phyloP scores from a whole-genome alignment of 2,329 filamentous ascomycete genomes.

The Exserohilum turcica region DNA sequence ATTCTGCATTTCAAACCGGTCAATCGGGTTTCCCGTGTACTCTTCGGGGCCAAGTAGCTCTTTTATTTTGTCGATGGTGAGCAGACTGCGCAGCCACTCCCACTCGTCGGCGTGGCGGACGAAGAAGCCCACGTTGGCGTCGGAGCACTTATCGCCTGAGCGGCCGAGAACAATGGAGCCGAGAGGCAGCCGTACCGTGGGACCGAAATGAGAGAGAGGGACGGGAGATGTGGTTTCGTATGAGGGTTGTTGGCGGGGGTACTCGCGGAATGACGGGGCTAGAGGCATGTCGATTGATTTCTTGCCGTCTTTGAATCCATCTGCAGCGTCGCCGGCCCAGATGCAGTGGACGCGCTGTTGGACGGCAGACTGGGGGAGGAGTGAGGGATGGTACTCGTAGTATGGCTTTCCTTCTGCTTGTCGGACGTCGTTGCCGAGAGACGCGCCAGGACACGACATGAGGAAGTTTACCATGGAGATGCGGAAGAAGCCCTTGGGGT shows the following conservation, averaged over 20 bases:
- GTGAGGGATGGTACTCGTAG: conserved; percentile 51
- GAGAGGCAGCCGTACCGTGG: conserved; percentile 45
- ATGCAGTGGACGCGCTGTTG: conserved; percentile 39
- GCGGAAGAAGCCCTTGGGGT: conserved; percentile 28
- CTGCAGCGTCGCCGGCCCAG: conserved; percentile 22
- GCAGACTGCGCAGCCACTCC: conserved; percentile 37
- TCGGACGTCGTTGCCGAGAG: conserved; percentile 32
- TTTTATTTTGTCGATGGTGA: conserved; percentile 35
- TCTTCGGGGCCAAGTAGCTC: conserved; percentile 38
- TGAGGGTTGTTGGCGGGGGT: conserved; percentile 32
- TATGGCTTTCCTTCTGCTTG: conserved; percentile 35
- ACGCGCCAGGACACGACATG: conserved; percentile 50
- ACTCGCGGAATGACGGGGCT: conserved; percentile 24
- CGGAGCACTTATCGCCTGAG: conserved; percentile 41
- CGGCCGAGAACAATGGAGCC: conserved; percentile 43
- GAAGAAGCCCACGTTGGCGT: conserved; percentile 43
- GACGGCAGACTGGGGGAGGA: conserved; percentile 37
- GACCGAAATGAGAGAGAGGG: conserved; percentile 41
- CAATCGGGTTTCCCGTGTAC: conserved; percentile 42
- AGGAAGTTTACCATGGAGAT: conserved; percentile 48
- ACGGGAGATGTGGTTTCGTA: conserved; percentile 41
- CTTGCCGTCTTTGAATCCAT: conserved; percentile 24
- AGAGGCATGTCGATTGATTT: conserved; percentile 24
- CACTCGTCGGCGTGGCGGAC: conserved; percentile 40
- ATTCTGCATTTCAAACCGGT: conserved; percentile 48